These are phyloP conservation scores for Jacaranda mimosifolia DNA, from an alignment of 257 asterid genomes.

Conservation along the genomic window DNA sequence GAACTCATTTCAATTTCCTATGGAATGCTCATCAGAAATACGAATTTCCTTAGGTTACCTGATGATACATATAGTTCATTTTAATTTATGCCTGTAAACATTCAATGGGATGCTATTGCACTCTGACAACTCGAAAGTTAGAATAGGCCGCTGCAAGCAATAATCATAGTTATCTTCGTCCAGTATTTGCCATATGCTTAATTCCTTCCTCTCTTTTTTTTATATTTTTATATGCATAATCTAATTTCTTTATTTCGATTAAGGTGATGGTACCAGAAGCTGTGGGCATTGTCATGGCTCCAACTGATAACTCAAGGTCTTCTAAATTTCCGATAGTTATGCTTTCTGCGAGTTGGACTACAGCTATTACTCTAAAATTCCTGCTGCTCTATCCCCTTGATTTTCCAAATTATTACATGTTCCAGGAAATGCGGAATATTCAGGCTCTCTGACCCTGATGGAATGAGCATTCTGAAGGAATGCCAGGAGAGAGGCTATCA, in stretches of 20 bases:
- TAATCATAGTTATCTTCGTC: too few relatives aligned
- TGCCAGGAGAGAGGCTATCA: constrained; percentile 58
- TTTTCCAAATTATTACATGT: background rate
- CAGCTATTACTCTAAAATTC: background rate
- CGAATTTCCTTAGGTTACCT: too few relatives aligned
- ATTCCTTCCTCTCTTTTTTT: too few relatives aligned
- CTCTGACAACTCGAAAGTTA: too few relatives aligned
- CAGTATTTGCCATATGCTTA: background rate
- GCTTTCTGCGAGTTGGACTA: background rate
- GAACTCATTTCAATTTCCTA: too few relatives aligned
- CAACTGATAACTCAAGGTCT: constrained; percentile 57
- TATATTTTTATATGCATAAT: background rate
- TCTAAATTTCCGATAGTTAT: background rate
- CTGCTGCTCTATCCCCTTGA: background rate
- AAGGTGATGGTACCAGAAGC: constrained; percentile 69
- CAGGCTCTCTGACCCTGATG: constrained; percentile 49
- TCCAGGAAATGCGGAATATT: constrained; percentile 56
- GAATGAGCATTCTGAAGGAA: constrained; percentile 57
- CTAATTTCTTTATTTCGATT: background rate
- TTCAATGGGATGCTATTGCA: too few relatives aligned
- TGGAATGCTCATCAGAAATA: too few relatives aligned
- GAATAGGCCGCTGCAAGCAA: too few relatives aligned
- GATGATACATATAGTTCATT: too few relatives aligned
- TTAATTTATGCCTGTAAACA: too few relatives aligned
- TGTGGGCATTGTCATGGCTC: constrained; percentile 64